Percentiles rank a stretch among this genome's conserved stretches.
Evolutionary conservation across 345 rosid species (phyloP).

Genomic region (Turnera subulata): DNA sequence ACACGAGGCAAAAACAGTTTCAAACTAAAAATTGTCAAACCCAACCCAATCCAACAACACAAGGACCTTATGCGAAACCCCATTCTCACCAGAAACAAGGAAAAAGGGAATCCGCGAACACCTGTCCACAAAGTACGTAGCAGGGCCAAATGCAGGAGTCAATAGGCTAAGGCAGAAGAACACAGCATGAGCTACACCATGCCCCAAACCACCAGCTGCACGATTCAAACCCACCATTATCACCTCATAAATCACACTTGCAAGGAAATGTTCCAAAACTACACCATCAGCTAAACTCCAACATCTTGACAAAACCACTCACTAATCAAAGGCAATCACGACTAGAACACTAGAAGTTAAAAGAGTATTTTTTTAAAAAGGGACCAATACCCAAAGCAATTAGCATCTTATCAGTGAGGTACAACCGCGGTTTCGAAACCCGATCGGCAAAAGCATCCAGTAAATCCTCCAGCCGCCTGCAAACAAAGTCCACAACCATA

Average conservation of each 20-base stretch:
- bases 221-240: slow-evolving; percentile 23
- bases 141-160: slow-evolving; percentile 96
- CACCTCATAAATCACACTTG: slow-evolving; percentile 16
- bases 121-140: slow-evolving; percentile 68
- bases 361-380: too few relatives aligned
- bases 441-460: slow-evolving; percentile 95
- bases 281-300: not conserved
- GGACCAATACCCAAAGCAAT: slow-evolving; percentile 65
- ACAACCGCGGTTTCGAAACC: slow-evolving; percentile 77
- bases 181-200: slow-evolving; percentile 96
- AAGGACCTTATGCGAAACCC: slow-evolving; percentile 6
- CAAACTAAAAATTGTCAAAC: not conserved
- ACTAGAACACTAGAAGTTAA: too few relatives aligned
- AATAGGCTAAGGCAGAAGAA: slow-evolving; percentile 93
- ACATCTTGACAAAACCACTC: too few relatives aligned
- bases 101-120: slow-evolving; percentile 86
- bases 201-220: slow-evolving; percentile 99
- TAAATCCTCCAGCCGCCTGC: slow-evolving; percentile 79
- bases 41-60: not conserved
- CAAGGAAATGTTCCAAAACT: slow-evolving; percentile 10
- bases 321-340: too few relatives aligned
- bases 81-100: slow-evolving; percentile 80
- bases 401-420: slow-evolving; percentile 83
- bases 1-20: slow-evolving; percentile 14
- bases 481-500: slow-evolving; percentile 13